Evolutionary conservation across 2,329 filamentous ascomycete genomes (phyloP), one percentile per base, ranked within the genome.

Genomic region (Cladosporium cucumerinum): DNA sequence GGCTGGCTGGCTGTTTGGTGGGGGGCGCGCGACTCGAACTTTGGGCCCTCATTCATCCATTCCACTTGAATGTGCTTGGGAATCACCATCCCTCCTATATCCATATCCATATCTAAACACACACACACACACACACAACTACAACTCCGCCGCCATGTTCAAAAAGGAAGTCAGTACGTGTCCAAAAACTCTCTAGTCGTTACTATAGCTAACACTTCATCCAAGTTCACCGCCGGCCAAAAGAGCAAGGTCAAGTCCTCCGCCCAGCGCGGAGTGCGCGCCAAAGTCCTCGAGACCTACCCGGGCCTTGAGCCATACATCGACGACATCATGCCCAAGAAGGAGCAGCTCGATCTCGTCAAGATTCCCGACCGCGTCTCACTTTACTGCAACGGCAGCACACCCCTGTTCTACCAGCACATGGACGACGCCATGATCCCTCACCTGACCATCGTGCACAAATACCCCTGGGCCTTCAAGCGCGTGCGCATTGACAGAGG

Each of bases 241-340:
- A 96, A 95, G 82, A 92, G 93, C 72, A 98, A 98, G 84, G 63
- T 98, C 79, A 99, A 98, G 82, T 97, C 94, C 69, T 97, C 93
- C 26, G 92, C 92, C 64, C 93, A 97, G 82, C 91, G 95, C 74
- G 86, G 83, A 69, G 89, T 99, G 72, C 91, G 95, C 72, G 85
- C 89, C 73, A 91, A 91, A 74, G 86, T 98, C 70, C 82, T 95
- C 69, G 85, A 92, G 66, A 90, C 90, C 61, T 97, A 96, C 80
- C 95, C 95, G 2, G 86, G 91, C 60, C 89, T 98, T 60, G 87
- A 88, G 70, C 91, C 92, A 0, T 86, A 92, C 80, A 96, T 97
- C 79, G 95, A 99, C 78, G 92, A 96, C 77, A 88, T 98, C 72
- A 84, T 99, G 70, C 95, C 95, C 59, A 98, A 98, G 81, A 99